Conservation (phyloP, 1,139 yeast genomes). For the Yamadazyma sp. region DNA sequence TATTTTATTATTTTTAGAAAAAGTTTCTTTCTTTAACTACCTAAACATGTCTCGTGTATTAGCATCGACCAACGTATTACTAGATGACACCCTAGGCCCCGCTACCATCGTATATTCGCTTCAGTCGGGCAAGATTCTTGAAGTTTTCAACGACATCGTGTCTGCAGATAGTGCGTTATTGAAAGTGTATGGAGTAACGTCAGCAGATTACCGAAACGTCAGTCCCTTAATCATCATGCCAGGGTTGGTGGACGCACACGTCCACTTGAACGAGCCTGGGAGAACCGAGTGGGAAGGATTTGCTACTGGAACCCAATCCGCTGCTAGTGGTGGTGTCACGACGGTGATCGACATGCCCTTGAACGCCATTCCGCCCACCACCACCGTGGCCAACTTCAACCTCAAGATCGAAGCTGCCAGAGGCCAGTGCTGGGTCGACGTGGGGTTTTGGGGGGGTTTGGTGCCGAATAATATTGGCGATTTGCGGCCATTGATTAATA, state of each 20-base stretch:
- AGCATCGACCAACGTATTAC: slow-evolving; percentile 62
- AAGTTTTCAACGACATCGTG: slow-evolving; percentile 37
- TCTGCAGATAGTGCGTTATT: slow-evolving; percentile 38
- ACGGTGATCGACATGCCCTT: slow-evolving; percentile 95
- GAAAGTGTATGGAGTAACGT: slow-evolving; percentile 39
- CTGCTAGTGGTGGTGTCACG: slow-evolving; percentile 94
- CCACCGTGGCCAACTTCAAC: slow-evolving; percentile 74
- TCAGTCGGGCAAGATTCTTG: slow-evolving; percentile 64
- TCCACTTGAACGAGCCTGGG: slow-evolving; percentile 92
- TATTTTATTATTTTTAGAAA: no score
- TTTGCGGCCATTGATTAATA: slow-evolving; percentile 68
- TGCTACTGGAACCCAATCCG: slow-evolving; percentile 88
- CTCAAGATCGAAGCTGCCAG: slow-evolving; percentile 74
- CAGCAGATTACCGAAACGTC: slow-evolving; percentile 49
- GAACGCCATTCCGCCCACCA: slow-evolving; percentile 94
- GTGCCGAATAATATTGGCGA: slow-evolving; percentile 74
- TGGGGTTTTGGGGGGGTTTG: slow-evolving; percentile 95
- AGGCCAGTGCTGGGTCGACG: slow-evolving; percentile 88
- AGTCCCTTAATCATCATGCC: slow-evolving; percentile 75
- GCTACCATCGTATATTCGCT: slow-evolving; percentile 70
- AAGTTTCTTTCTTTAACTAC: not conserved
- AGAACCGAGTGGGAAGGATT: slow-evolving; percentile 97
- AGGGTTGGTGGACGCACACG: slow-evolving; percentile 91
- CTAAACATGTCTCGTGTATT: slow-evolving; percentile 66
- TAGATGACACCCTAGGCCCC: slow-evolving; percentile 49